These are phyloP conservation scores for Nemania sp. DNA, from an alignment of 2,329 filamentous ascomycete species.

Conservation along the genomic window DNA sequence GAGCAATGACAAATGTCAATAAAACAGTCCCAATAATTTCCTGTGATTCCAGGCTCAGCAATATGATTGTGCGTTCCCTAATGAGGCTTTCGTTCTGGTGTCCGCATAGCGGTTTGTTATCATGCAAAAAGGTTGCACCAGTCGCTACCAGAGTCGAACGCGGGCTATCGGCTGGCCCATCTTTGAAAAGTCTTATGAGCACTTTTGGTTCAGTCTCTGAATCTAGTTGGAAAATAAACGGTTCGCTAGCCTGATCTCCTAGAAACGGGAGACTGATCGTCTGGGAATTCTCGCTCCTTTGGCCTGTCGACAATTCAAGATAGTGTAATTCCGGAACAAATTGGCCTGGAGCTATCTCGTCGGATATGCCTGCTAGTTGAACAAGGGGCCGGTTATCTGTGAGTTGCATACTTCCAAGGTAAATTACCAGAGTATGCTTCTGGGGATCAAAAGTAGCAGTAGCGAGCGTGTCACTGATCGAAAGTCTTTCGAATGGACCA, in stretches of 20 bases:
- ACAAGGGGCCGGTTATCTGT: not conserved
- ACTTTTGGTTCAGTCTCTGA: not conserved
- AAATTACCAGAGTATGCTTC: not conserved
- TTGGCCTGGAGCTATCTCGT: not conserved
- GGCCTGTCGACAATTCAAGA: constrained; percentile 2
- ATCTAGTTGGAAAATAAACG: not conserved
- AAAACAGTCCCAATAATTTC: constrained; percentile 1
- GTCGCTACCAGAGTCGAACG: not conserved
- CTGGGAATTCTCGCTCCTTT: not conserved
- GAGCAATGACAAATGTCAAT: constrained; percentile 2
- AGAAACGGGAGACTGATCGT: not conserved
- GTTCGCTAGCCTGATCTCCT: constrained; percentile 1
- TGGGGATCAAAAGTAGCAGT: not conserved
- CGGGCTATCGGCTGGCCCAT: not conserved
- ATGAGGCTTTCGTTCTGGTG: constrained; percentile 4
- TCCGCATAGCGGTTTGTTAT: not conserved
- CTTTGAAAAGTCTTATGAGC: not conserved
- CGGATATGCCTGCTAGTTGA: not conserved
- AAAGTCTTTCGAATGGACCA: not conserved
- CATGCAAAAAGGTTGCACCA: constrained; percentile 1
- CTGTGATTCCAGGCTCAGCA: constrained; percentile 5
- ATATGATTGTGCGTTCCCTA: constrained; percentile 4
- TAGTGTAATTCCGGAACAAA: not conserved
- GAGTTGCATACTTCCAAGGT: constrained; percentile 6
- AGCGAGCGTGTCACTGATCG: not conserved